phyloP scores from a whole-genome alignment of 768 basidiomycete species.

The Rhodotorula paludigena region DNA sequence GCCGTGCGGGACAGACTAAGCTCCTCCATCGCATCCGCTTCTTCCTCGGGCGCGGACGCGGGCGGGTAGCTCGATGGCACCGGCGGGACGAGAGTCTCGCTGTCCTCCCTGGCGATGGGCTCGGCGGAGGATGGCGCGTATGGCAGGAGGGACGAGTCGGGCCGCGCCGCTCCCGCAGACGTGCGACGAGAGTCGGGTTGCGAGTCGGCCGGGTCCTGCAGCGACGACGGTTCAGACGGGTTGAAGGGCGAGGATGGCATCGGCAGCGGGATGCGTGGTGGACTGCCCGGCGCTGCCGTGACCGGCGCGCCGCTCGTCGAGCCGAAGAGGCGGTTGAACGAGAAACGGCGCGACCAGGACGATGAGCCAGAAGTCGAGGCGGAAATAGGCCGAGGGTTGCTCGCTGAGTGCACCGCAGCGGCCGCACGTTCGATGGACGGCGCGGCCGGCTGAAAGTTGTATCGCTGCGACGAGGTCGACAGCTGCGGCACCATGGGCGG shows the following conservation, averaged over 20 bases:
- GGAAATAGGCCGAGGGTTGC: background rate
- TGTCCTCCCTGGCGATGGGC: background rate
- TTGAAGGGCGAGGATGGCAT: background rate
- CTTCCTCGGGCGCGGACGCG: accelerated
- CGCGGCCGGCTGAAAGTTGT: constrained; percentile 21
- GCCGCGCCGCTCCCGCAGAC: background rate
- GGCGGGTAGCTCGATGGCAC: background rate
- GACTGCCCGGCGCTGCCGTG: background rate
- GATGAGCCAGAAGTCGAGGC: background rate
- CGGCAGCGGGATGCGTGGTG: background rate
- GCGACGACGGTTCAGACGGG: background rate
- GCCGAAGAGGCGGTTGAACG: constrained; percentile 15
- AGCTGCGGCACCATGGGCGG: constrained; percentile 12
- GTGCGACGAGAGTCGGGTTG: background rate
- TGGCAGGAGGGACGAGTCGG: background rate
- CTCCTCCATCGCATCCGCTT: background rate
- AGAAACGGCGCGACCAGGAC: constrained; percentile 12
- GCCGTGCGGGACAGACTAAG: background rate
- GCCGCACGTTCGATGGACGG: too few species aligned
- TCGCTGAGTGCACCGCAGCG: too few species aligned
- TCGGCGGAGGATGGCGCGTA: background rate
- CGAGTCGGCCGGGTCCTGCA: background rate
- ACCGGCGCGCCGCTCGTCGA: background rate
- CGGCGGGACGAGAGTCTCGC: background rate
- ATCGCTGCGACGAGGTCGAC: constrained; percentile 8